Evolutionary conservation across 306 rosid genomes (phyloP).

Genomic region (Mimosa bimucronata): DNA sequence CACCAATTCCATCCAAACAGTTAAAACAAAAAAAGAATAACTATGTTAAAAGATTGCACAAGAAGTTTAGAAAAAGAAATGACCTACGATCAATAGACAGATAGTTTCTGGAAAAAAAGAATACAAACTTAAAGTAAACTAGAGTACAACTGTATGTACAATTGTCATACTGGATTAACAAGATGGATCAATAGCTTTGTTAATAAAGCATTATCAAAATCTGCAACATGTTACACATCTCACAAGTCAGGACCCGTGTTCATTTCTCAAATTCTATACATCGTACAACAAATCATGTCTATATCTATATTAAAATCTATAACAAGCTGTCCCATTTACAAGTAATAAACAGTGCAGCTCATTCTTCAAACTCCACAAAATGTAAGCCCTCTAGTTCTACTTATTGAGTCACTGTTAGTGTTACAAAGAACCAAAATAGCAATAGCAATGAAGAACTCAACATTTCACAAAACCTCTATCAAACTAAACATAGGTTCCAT

Average conservation of each 20-base stretch:
- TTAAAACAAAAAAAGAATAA: not conserved
- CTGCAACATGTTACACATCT: not conserved
- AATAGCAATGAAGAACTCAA: not conserved
- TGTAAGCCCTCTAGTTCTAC: not conserved
- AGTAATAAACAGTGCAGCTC: not conserved
- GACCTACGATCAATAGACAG: not conserved
- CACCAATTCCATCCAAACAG: not conserved
- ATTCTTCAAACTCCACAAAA: not conserved
- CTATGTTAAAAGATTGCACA: not conserved
- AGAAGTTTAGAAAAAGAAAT: not conserved
- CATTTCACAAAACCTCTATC: constrained; percentile 1
- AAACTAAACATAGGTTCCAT: not conserved
- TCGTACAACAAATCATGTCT: not conserved
- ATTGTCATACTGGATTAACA: not conserved
- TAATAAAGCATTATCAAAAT: not conserved
- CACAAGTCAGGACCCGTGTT: not conserved
- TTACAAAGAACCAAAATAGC: not conserved
- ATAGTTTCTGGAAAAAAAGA: not conserved
- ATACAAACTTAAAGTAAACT: not conserved
- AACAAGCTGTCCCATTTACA: not conserved
- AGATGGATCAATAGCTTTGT: not conserved
- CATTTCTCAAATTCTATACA: not conserved
- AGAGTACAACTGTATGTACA: not conserved
- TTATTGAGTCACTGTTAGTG: not conserved
- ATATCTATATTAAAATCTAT: not conserved